A percentile compares a stretch with the other conserved stretches of the same genome.
These are phyloP conservation scores for Fraxinus sp. DNA, from an alignment of 305 asterid species.

Conservation along the genomic window DNA sequence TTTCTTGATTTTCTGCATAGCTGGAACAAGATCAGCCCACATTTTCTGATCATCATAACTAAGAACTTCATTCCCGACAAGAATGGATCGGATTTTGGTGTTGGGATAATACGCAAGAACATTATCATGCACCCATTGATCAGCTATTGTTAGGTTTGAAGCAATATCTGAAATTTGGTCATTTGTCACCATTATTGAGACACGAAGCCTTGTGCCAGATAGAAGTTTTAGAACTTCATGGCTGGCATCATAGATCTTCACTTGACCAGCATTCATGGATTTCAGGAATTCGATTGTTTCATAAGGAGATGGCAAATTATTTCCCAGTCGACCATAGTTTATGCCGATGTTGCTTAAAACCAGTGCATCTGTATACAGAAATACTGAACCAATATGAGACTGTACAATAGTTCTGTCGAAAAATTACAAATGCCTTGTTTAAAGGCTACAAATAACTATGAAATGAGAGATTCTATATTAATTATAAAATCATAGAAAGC, in stretches of 20 bases:
- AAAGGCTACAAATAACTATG: neutral
- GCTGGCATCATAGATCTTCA: constrained; percentile 66
- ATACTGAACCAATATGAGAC: neutral
- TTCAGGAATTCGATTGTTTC: constrained; percentile 45
- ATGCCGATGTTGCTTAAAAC: constrained; percentile 47
- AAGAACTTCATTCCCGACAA: constrained; percentile 73
- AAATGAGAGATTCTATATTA: neutral
- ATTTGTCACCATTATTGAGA: constrained; percentile 56
- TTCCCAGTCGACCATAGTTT: constrained; percentile 63
- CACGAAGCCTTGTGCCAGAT: constrained; percentile 51
- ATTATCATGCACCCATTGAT: constrained; percentile 55
- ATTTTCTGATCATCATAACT: constrained; percentile 28
- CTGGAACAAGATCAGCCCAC: constrained; percentile 70
- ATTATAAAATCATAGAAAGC: neutral
- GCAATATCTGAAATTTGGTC: constrained; percentile 53
- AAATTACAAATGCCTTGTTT: neutral
- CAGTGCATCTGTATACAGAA: constrained; percentile 38
- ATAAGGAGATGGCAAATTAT: constrained; percentile 57
- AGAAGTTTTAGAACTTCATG: constrained; percentile 61
- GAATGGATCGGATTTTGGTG: constrained; percentile 54
- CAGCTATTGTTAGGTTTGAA: constrained; percentile 43
- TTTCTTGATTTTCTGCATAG: constrained; percentile 50
- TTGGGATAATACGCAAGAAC: constrained; percentile 56
- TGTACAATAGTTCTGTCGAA: neutral
- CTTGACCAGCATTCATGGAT: constrained; percentile 40